phyloP scores from a whole-genome alignment of 2,329 filamentous ascomycete species.

The Chaetomiaceae sp. region DNA sequence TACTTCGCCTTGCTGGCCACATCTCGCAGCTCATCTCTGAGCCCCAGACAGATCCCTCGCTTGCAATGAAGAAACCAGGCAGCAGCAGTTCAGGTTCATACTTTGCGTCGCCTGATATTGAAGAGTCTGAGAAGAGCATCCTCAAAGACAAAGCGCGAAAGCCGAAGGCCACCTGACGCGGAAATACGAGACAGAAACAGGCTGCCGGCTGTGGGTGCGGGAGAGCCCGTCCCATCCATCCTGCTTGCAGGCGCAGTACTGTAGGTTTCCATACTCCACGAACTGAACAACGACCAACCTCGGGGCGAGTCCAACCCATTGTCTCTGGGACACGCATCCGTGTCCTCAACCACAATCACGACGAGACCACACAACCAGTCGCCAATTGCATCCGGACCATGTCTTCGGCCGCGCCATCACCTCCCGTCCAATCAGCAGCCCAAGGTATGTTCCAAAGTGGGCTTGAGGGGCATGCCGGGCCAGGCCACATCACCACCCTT shows the following conservation, averaged over 20 bases:
- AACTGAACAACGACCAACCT: slow-evolving; percentile 8
- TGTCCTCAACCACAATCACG: slow-evolving; percentile 11
- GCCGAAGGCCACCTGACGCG: too few relatives aligned
- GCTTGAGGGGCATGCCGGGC: slow-evolving; percentile 12
- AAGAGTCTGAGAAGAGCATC: too few relatives aligned
- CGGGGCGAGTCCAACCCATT: background rate
- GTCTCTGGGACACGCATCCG: slow-evolving; percentile 1
- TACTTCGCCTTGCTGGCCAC: too few relatives aligned
- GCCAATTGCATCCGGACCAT: slow-evolving; percentile 31
- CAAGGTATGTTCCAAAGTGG: slow-evolving; percentile 28
- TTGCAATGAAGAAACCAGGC: too few relatives aligned
- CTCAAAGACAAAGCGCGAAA: too few relatives aligned
- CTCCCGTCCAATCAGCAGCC: slow-evolving; percentile 28
- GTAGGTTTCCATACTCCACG: slow-evolving; percentile 5
- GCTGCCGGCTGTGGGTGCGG: slow-evolving; percentile 10
- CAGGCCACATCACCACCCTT: slow-evolving; percentile 17
- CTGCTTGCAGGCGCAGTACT: background rate
- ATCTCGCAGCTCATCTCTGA: too few relatives aligned
- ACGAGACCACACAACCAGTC: slow-evolving; percentile 7
- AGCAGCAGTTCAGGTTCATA: too few relatives aligned
- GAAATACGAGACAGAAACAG: slow-evolving; percentile 11
- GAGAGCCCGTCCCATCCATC: slow-evolving; percentile 1
- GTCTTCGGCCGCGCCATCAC: slow-evolving; percentile 32
- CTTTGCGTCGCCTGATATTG: too few relatives aligned
- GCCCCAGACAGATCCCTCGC: too few relatives aligned